Conservation (phyloP, 2,329 filamentous ascomycete genomes). For the Aspergillus uvarum region DNA sequence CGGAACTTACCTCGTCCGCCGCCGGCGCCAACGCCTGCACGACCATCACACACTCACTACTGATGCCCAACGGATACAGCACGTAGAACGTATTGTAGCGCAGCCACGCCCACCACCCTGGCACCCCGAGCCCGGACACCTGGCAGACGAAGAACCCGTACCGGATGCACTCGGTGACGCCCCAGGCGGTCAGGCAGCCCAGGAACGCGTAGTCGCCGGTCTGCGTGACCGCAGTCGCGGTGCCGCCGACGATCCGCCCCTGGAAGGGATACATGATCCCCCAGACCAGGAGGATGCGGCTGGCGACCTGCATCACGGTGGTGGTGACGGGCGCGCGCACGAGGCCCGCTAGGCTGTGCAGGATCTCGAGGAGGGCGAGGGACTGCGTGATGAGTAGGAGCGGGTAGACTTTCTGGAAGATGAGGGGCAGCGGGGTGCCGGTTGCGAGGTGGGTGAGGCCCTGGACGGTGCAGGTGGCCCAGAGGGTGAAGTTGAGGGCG, state of each 20-base stretch:
- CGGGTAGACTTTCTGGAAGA: slow-evolving; percentile 50
- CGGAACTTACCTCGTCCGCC: slow-evolving; percentile 50
- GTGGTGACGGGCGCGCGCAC: slow-evolving; percentile 84
- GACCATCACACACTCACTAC: slow-evolving; percentile 81
- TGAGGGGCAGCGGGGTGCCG: slow-evolving; percentile 46
- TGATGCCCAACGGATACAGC: slow-evolving; percentile 88
- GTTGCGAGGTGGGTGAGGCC: slow-evolving; percentile 58
- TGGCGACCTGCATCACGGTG: slow-evolving; percentile 85
- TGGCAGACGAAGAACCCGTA: slow-evolving; percentile 87
- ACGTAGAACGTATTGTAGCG: slow-evolving; percentile 78
- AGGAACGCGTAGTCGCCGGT: slow-evolving; percentile 44
- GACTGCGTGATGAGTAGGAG: slow-evolving; percentile 70
- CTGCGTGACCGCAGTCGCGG: slow-evolving; percentile 55
- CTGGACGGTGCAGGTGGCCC: slow-evolving; percentile 73
- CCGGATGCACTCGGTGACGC: slow-evolving; percentile 84
- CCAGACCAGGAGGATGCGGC: slow-evolving; percentile 87
- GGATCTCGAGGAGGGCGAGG: slow-evolving; percentile 75
- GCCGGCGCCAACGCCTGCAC: slow-evolving; percentile 65
- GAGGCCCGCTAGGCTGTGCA: slow-evolving; percentile 76
- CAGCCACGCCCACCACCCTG: slow-evolving; percentile 67
- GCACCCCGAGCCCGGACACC: slow-evolving; percentile 56
- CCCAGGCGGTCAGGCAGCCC: slow-evolving; percentile 74
- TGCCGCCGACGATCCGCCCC: slow-evolving; percentile 40
- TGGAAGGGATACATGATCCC: slow-evolving; percentile 75
- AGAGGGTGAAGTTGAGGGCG: slow-evolving; percentile 70